Evolutionary conservation across 2,329 filamentous ascomycete genomes (phyloP).

Genomic region (Paecilomyces fulvus): DNA sequence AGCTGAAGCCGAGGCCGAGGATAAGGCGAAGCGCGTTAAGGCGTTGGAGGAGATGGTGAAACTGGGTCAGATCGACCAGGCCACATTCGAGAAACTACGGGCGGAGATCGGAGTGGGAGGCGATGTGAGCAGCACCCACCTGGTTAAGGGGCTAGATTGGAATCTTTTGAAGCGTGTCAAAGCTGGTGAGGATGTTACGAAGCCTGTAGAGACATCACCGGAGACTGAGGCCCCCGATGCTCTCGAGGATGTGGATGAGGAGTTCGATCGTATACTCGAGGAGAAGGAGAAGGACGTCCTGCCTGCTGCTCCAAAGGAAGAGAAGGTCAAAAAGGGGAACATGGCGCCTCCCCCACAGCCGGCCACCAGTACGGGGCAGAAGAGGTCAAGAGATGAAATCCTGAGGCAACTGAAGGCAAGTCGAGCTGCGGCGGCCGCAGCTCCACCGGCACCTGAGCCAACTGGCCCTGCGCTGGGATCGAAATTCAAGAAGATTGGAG

Average conservation of each 20-base stretch:
- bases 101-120: constrained; percentile 70
- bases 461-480: constrained; percentile 44
- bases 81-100: constrained; percentile 66
- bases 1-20: constrained; percentile 40
- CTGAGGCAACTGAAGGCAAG: constrained; percentile 51
- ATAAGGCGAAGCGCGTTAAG: constrained; percentile 59
- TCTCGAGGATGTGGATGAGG: constrained; percentile 53
- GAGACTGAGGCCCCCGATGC: constrained; percentile 13
- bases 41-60: constrained; percentile 76
- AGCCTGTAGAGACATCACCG: constrained; percentile 11
- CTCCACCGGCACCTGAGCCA: constrained; percentile 34
- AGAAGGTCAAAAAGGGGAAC: constrained; percentile 45
- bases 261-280: constrained; percentile 39
- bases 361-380: constrained; percentile 34
- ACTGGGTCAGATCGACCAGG: constrained; percentile 71
- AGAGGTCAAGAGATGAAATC: constrained; percentile 51
- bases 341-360: constrained; percentile 35
- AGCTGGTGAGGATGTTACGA: constrained; percentile 48
- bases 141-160: constrained; percentile 88
- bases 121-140: constrained; percentile 68
- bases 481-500: constrained; percentile 47
- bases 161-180: constrained; percentile 49
- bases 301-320: constrained; percentile 21
- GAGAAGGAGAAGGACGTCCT: constrained; percentile 25
- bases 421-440: constrained; percentile 32